These are phyloP conservation scores for Claviceps arundinis DNA, from an alignment of 2,329 filamentous ascomycete genomes.

Conservation along the genomic window DNA sequence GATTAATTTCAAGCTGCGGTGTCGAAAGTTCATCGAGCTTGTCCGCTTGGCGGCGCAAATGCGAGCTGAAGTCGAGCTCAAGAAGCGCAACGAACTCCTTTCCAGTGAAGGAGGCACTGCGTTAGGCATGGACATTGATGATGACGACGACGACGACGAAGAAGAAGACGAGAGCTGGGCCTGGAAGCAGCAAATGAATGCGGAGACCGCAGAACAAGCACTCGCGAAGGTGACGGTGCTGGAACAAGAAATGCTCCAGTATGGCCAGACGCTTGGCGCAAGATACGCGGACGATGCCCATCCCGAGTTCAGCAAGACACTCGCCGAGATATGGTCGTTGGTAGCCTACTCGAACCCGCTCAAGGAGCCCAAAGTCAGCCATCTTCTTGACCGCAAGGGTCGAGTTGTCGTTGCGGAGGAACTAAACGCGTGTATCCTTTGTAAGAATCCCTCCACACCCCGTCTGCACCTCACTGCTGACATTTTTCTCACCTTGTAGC, in stretches of 20 bases:
- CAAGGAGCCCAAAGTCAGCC: conserved; percentile 58
- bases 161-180: conserved; percentile 27
- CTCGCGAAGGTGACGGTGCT: conserved; percentile 31
- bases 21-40: conserved; percentile 92
- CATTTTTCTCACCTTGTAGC: conserved; percentile 35
- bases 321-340: conserved; percentile 77
- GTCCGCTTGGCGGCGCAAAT: conserved; percentile 62
- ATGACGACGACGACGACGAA: conserved; percentile 29
- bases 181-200: conserved; percentile 40
- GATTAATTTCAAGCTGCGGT: conserved; percentile 77
- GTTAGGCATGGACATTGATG: conserved; percentile 44
- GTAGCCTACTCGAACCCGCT: conserved; percentile 77
- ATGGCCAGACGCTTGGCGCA: conserved; percentile 63
- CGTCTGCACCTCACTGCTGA: background rate
- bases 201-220: conserved; percentile 19
- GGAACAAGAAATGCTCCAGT: conserved; percentile 57
- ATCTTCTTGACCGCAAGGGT: conserved; percentile 63
- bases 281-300: conserved; percentile 65
- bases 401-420: conserved; percentile 77
- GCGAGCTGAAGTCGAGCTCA: conserved; percentile 32
- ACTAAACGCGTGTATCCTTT: conserved; percentile 81
- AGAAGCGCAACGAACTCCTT: conserved; percentile 29
- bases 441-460: conserved; percentile 34
- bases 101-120: conserved; percentile 19
- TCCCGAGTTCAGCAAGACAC: conserved; percentile 55